Base-by-base conservation (phyloP, 371 early-diverging fungal species). In the Apophysomyces sp. region DNA sequence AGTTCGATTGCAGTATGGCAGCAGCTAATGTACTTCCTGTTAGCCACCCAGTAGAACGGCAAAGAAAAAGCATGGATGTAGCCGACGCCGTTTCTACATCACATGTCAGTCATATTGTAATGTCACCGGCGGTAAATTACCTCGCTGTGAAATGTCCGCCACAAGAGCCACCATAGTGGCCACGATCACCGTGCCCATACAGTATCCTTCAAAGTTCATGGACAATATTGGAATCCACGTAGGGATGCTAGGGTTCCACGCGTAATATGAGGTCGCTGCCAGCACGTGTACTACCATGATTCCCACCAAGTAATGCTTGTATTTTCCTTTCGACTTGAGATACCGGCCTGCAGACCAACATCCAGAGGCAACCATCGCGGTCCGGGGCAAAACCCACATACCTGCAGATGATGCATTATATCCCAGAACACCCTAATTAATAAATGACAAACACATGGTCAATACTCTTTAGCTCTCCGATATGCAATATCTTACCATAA, bases 141-240 rank as follows among this genome's bases (percentile, higher is more conserved):
- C 78, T 68, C 58, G 24, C 30, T 60, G 74, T 3, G 58, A n/a
- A 27, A 83, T 67, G 40, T 74, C 71, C 0, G 74, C 77, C 0
- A 83, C 76, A 44, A 83, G 67, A 11, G 83, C 76, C 5, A 83
- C 71, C 71, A 83, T 72, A 16, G 76, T 78, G 11, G 76, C 71
- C 1, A 80, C 80, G 52, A 78, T 53, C 0, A 77, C 67, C 5
- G 69, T 40, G 15, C 80, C 83, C 61, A 77, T 72, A 5, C 67
- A 61, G 39, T 73, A 76, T 4, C 83, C 83, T 58, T 80, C 83
- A 0, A 74, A 9, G 3, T 65, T 66, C 66, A 82, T 66, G 24
- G 74, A 63, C 0, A 59, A 24, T 6, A 76, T 16, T 13, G 62
- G 44, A 16, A 67, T 53, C 57, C 56, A 57, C 4, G 66, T 24